phyloP scores from a whole-genome alignment of 148 eudicot genomes.

The Hydrangea macrophylla region DNA sequence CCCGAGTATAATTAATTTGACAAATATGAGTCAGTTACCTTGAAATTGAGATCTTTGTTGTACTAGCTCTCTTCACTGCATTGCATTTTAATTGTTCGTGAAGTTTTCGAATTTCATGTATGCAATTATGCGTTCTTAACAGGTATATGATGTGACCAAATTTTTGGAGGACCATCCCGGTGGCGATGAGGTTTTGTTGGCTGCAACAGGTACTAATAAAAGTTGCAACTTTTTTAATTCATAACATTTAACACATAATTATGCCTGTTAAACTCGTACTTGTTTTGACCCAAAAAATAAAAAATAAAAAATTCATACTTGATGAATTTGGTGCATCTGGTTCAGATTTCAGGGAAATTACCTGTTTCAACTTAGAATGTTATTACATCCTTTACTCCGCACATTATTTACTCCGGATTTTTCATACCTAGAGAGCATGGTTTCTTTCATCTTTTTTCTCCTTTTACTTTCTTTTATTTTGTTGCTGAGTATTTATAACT shows the following conservation, averaged over 20 bases:
- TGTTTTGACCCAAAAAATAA: too few relatives aligned
- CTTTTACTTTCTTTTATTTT: too few relatives aligned
- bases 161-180: slow-evolving; percentile 89
- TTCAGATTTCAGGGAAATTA: not conserved
- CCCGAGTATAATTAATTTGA: not conserved
- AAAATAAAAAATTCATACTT: too few relatives aligned
- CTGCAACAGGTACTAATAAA: slow-evolving; percentile 55
- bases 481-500: too few relatives aligned
- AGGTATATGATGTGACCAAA: slow-evolving; percentile 80
- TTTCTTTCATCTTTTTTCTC: too few relatives aligned
- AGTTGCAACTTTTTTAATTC: not conserved
- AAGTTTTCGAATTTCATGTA: not conserved
- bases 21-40: too few relatives aligned
- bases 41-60: not conserved
- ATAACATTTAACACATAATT: not conserved
- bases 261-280: not conserved
- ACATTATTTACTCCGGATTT: too few relatives aligned
- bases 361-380: too few relatives aligned
- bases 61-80: not conserved
- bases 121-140: slow-evolving; percentile 7
- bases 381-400: too few relatives aligned
- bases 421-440: too few relatives aligned
- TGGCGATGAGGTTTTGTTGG: slow-evolving; percentile 70
- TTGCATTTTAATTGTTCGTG: not conserved
- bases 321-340: not conserved